Conservation (phyloP, 2,329 filamentous ascomycete species). For the Pseudogymnoascus sp. region DNA sequence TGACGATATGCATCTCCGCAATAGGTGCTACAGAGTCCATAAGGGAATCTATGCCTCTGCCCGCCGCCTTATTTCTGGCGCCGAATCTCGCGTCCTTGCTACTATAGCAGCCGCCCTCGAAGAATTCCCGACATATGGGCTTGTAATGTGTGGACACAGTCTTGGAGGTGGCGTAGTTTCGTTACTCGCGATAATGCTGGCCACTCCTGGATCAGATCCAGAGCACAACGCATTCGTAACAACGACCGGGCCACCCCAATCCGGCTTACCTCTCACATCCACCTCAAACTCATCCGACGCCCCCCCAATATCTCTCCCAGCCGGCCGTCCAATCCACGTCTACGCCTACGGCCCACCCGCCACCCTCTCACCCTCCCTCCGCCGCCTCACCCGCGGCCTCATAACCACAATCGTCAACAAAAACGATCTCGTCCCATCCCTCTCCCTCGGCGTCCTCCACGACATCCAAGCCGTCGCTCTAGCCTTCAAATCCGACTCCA, state of each 20-base stretch:
- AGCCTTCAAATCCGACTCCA: constrained; percentile 65
- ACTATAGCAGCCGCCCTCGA: constrained; percentile 45
- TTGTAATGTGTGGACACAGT: constrained; percentile 49
- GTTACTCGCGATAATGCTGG: constrained; percentile 47
- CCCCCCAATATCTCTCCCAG: constrained; percentile 46
- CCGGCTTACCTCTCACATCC: constrained; percentile 38
- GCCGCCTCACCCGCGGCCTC: constrained; percentile 62
- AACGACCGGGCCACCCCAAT: constrained; percentile 47
- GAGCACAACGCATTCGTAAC: constrained; percentile 41
- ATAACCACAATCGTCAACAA: constrained; percentile 70
- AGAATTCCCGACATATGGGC: constrained; percentile 47
- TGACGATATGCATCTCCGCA: constrained; percentile 41
- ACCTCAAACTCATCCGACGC: constrained; percentile 39
- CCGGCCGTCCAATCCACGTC: constrained; percentile 66
- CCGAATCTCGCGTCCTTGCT: constrained; percentile 43
- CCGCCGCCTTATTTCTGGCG: constrained; percentile 41
- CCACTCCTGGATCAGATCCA: constrained; percentile 40
- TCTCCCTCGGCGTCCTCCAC: constrained; percentile 66
- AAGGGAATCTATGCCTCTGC: constrained; percentile 51
- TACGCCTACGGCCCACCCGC: constrained; percentile 72
- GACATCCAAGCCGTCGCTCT: constrained; percentile 67
- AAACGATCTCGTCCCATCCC: constrained; percentile 64
- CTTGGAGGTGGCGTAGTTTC: constrained; percentile 48
- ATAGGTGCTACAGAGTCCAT: constrained; percentile 46
- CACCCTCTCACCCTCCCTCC: constrained; percentile 62